Evolutionary conservation across 305 asterid genomes (phyloP).

Genomic region (Withania somnifera): DNA sequence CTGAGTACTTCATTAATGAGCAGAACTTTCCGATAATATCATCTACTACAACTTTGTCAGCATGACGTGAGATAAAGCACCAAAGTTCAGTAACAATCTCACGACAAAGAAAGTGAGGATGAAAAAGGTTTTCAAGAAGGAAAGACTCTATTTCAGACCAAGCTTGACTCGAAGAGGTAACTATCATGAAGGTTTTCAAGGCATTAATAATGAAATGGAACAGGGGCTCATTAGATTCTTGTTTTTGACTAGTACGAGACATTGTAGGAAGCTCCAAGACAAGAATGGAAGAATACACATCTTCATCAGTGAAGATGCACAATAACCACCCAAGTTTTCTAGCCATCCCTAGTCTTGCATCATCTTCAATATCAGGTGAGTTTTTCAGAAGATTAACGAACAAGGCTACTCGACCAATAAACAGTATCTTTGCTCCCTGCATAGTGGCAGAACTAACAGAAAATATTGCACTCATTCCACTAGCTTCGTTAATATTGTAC

Average conservation of each 20-base stretch:
- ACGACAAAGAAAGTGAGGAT: slow-evolving; percentile 78
- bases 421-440: slow-evolving; percentile 35
- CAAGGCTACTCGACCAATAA: slow-evolving; percentile 51
- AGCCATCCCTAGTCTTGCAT: slow-evolving; percentile 47
- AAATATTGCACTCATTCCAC: slow-evolving; percentile 30
- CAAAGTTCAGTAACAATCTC: slow-evolving; percentile 79
- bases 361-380: slow-evolving; percentile 70
- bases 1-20: slow-evolving; percentile 37
- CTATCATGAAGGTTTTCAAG: slow-evolving; percentile 67
- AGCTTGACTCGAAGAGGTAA: slow-evolving; percentile 48
- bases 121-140: slow-evolving; percentile 65
- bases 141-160: slow-evolving; percentile 69
- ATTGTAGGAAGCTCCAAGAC: slow-evolving; percentile 36
- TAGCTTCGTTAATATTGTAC: slow-evolving; percentile 6
- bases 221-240: slow-evolving; percentile 52
- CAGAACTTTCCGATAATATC: slow-evolving; percentile 50
- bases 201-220: slow-evolving; percentile 44
- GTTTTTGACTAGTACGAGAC: slow-evolving; percentile 30
- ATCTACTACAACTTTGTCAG: slow-evolving; percentile 40
- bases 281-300: slow-evolving; percentile 50
- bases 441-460: slow-evolving; percentile 31
- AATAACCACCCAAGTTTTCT: slow-evolving; percentile 85
- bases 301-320: slow-evolving; percentile 48
- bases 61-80: slow-evolving; percentile 71
- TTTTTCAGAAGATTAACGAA: slow-evolving; percentile 53